These are phyloP conservation scores for Triglochin maritima DNA, from an alignment of 106 monocot genomes.

Conservation along the genomic window DNA sequence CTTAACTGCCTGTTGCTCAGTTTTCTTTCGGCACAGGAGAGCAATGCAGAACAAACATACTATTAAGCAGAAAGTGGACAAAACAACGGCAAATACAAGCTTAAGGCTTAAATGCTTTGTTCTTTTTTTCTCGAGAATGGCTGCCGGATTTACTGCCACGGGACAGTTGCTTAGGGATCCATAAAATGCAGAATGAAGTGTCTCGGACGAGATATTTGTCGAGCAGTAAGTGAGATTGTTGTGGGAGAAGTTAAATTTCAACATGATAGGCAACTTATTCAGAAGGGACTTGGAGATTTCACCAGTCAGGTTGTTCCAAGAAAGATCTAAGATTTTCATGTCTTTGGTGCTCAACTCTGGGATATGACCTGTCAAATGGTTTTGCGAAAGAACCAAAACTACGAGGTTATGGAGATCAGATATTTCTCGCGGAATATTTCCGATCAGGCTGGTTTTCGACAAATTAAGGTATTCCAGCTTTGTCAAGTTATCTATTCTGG, in stretches of 20 bases:
- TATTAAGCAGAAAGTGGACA: conserved; percentile 32
- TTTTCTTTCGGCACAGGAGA: conserved; percentile 26
- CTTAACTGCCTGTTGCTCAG: conserved; percentile 33
- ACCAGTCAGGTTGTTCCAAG: conserved; percentile 71
- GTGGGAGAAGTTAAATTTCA: conserved; percentile 68
- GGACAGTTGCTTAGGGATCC: conserved; percentile 54
- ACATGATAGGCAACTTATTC: conserved; percentile 28
- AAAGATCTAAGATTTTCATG: conserved; percentile 49
- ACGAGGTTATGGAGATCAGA: conserved; percentile 35
- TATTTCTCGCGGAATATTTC: conserved; percentile 38
- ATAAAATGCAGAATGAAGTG: conserved; percentile 34
- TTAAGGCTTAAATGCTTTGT: conserved; percentile 21
- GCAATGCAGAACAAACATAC: conserved; percentile 31
- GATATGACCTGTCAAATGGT: conserved; percentile 44
- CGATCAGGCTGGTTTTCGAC: conserved; percentile 42
- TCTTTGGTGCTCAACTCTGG: conserved; percentile 31
- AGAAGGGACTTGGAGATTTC: conserved; percentile 40
- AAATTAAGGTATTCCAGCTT: conserved; percentile 57
- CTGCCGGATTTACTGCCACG: conserved; percentile 54
- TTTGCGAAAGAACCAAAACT: conserved; percentile 53
- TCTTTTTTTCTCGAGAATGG: conserved; percentile 7
- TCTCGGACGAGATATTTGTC: conserved; percentile 18
- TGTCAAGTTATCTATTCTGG: conserved; percentile 16
- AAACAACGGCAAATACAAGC: conserved; percentile 30
- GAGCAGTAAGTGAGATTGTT: conserved; percentile 75